These are phyloP conservation scores for Suillus hirtellus DNA, from an alignment of 768 basidiomycete genomes.

Conservation along the genomic window DNA sequence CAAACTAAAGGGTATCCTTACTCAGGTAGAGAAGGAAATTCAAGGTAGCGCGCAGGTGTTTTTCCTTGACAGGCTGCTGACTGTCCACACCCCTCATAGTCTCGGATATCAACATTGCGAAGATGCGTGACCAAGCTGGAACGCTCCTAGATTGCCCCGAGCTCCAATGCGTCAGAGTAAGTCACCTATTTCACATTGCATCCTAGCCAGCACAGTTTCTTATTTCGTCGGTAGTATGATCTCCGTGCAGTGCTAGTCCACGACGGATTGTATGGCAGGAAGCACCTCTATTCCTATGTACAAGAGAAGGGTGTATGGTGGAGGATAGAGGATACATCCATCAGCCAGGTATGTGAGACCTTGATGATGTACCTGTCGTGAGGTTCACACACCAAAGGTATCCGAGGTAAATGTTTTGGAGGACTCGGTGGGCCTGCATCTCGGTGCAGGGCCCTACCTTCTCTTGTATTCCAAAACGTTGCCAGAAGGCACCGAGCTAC, in stretches of 20 bases:
- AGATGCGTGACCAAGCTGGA: slow-evolving; percentile 45
- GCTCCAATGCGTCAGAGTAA: slow-evolving; percentile 58
- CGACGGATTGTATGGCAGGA: slow-evolving; percentile 75
- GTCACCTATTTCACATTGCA: slow-evolving; percentile 19
- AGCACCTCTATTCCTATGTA: slow-evolving; percentile 77
- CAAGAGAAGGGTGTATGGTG: slow-evolving; percentile 69
- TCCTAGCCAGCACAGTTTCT: not conserved
- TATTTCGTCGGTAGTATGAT: slow-evolving; percentile 60
- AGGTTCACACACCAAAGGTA: slow-evolving; percentile 45
- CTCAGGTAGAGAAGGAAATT: slow-evolving; percentile 52
- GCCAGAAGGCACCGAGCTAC: slow-evolving; percentile 21
- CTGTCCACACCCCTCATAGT: slow-evolving; percentile 35
- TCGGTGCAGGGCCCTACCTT: slow-evolving; percentile 76
- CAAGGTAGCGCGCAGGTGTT: slow-evolving; percentile 40
- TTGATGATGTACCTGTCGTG: not conserved
- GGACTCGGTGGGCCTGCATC: slow-evolving; percentile 70
- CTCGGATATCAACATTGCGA: slow-evolving; percentile 49
- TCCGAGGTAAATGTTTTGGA: slow-evolving; percentile 67
- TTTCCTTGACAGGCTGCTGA: not conserved
- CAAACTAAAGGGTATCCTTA: slow-evolving; percentile 55
- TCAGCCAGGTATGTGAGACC: slow-evolving; percentile 53
- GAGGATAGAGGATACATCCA: slow-evolving; percentile 73
- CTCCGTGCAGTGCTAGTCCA: slow-evolving; percentile 77
- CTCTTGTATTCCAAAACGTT: slow-evolving; percentile 60
- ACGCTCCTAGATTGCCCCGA: slow-evolving; percentile 62